These are phyloP conservation scores for Arthrobotrys conoides DNA, from an alignment of 2,329 filamentous ascomycete genomes.

Conservation along the genomic window DNA sequence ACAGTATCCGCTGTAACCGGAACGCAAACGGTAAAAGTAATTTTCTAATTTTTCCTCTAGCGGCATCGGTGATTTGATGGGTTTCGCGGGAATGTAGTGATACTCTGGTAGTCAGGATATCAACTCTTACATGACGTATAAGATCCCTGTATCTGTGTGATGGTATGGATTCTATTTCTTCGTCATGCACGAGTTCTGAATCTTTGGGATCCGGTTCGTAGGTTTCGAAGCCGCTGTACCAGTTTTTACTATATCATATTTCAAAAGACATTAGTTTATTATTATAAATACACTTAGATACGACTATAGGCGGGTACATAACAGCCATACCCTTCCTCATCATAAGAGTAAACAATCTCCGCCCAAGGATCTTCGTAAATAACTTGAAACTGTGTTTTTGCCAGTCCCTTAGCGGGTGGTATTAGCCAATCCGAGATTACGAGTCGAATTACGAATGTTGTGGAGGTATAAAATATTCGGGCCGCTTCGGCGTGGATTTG, in stretches of 20 bases:
- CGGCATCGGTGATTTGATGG: neutral
- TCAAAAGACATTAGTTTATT: neutral
- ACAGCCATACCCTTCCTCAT: neutral
- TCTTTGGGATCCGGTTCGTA: neutral
- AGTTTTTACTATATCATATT: neutral
- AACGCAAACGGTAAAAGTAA: neutral
- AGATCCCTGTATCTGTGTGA: neutral
- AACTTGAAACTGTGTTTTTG: neutral
- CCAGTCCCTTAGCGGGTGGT: no score
- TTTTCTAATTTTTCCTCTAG: neutral
- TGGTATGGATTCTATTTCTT: neutral
- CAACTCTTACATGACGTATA: neutral
- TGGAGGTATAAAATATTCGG: slow-evolving; percentile 1
- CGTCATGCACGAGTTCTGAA: neutral
- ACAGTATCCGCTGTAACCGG: neutral
- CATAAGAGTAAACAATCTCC: neutral
- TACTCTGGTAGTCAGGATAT: slow-evolving; percentile 4
- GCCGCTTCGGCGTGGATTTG: slow-evolving; percentile 20
- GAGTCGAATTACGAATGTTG: neutral
- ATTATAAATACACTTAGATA: neutral
- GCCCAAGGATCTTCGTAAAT: slow-evolving; percentile 14
- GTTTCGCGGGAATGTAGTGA: neutral
- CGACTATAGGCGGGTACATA: no score
- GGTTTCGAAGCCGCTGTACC: neutral
- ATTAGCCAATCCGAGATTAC: neutral